phyloP scores from a whole-genome alignment of 768 basidiomycete species.

The Dioszegia hungarica region DNA sequence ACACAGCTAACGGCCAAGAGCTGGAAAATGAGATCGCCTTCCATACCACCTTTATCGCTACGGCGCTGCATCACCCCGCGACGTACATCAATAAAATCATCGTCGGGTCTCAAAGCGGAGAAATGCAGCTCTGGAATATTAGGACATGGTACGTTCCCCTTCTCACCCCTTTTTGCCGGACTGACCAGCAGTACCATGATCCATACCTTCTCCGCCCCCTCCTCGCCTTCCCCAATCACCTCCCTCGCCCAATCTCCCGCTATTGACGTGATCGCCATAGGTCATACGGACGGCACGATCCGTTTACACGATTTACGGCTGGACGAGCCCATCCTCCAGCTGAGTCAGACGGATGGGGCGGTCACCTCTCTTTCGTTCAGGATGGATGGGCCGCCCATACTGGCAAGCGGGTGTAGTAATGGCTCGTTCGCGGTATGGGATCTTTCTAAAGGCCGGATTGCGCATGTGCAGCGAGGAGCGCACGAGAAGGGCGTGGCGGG shows the following conservation, averaged over 20 bases:
- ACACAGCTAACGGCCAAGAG: conserved; percentile 49
- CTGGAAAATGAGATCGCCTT: conserved; percentile 69
- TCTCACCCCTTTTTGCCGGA: neutral
- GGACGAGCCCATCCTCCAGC: conserved; percentile 79
- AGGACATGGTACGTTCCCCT: conserved; percentile 61
- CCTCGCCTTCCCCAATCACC: conserved; percentile 60
- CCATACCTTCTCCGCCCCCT: conserved; percentile 64
- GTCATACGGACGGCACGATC: conserved; percentile 79
- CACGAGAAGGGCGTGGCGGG: conserved; percentile 80
- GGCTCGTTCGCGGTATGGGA: conserved; percentile 95
- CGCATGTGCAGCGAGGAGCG: conserved; percentile 80
- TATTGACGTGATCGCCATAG: conserved; percentile 92
- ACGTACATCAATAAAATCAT: conserved; percentile 96
- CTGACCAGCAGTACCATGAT: conserved; percentile 63
- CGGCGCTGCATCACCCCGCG: conserved; percentile 78
- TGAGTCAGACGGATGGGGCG: conserved; percentile 84
- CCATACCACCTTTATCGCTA: conserved; percentile 78
- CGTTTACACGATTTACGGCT: conserved; percentile 83
- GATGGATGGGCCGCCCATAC: conserved; percentile 79
- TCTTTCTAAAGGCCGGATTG: conserved; percentile 70
- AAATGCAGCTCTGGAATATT: conserved; percentile 90
- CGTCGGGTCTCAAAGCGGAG: conserved; percentile 73
- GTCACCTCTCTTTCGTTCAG: conserved; percentile 76
- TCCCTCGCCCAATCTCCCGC: conserved; percentile 85
- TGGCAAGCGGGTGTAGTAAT: conserved; percentile 77